Evolutionary conservation across 345 rosid species (phyloP).

Genomic region (Lepidium africanum): DNA sequence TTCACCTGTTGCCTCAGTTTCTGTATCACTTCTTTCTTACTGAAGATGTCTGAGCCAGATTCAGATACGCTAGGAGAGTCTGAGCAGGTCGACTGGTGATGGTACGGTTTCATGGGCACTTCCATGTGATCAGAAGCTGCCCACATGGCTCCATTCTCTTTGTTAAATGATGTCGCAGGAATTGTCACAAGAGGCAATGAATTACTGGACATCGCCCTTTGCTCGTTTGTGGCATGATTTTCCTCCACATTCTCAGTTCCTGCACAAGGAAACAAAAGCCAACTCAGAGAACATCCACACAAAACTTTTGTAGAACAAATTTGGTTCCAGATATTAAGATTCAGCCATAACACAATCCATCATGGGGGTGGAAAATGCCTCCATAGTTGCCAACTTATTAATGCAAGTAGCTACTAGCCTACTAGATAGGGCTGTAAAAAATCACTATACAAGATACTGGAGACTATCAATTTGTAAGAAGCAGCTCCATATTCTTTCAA

Average conservation of each 20-base stretch:
- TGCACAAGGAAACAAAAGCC: constrained; percentile 16
- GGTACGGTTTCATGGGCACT: constrained; percentile 66
- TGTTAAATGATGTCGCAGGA: constrained; percentile 48
- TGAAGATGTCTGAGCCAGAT: constrained; percentile 93
- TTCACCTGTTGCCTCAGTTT: constrained; percentile 89
- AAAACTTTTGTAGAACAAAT: neutral
- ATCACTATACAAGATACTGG: neutral
- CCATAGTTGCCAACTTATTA: neutral
- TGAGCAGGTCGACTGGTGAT: constrained; percentile 76
- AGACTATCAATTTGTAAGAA: neutral
- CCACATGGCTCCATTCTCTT: constrained; percentile 70
- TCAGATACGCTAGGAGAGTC: constrained; percentile 96
- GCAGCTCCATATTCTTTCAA: neutral
- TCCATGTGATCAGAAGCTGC: constrained; percentile 68
- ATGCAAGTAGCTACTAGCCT: neutral
- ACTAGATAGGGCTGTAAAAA: neutral
- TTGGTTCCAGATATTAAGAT: neutral
- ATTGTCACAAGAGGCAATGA: constrained; percentile 70
- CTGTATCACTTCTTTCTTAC: constrained; percentile 88
- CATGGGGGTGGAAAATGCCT: neutral
- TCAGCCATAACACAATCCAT: neutral
- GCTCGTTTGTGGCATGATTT: constrained; percentile 36
- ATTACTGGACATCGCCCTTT: constrained; percentile 41
- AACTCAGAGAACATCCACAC: constrained; percentile 2
- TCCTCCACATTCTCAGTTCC: constrained; percentile 49